phyloP scores from a whole-genome alignment of 2,329 filamentous ascomycete species.

The Phialocephala subalpina region DNA sequence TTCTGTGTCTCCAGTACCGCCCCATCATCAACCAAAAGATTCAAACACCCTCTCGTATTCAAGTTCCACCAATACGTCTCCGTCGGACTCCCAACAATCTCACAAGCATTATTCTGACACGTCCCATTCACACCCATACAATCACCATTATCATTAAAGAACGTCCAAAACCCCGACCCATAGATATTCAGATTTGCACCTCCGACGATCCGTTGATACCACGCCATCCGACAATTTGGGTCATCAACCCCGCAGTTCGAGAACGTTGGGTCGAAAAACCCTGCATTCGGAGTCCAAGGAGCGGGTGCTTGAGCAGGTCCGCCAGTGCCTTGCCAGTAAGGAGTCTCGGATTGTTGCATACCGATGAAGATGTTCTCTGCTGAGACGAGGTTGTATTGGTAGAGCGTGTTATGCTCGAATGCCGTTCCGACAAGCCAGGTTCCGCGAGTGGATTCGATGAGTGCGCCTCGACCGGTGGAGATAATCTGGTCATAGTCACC shows the following conservation, averaged over 20 bases:
- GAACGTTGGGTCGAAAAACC: slow-evolving; percentile 44
- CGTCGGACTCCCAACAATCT: not conserved
- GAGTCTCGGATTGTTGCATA: slow-evolving; percentile 73
- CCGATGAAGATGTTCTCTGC: slow-evolving; percentile 70
- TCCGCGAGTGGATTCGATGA: slow-evolving; percentile 47
- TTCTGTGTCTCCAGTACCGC: slow-evolving; percentile 1
- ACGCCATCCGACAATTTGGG: slow-evolving; percentile 40
- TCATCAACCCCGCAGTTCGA: slow-evolving; percentile 37
- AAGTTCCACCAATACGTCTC: slow-evolving; percentile 11
- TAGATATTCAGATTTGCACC: slow-evolving; percentile 43
- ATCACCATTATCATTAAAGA: slow-evolving; percentile 43
- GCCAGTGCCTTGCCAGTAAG: slow-evolving; percentile 67
- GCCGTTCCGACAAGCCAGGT: slow-evolving; percentile 62
- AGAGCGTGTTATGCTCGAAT: slow-evolving; percentile 59
- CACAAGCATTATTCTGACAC: slow-evolving; percentile 7
- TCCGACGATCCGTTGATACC: slow-evolving; percentile 35
- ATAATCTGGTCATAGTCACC: slow-evolving; percentile 46
- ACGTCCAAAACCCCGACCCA: slow-evolving; percentile 47
- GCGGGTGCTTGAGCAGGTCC: slow-evolving; percentile 46
- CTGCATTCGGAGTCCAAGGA: slow-evolving; percentile 47
- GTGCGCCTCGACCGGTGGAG: slow-evolving; percentile 52
- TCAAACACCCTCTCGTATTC: slow-evolving; percentile 12
- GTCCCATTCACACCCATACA: slow-evolving; percentile 5
- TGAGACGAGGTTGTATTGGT: slow-evolving; percentile 59
- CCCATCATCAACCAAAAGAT: slow-evolving; percentile 8